A percentile compares a stretch with the other conserved stretches of the same genome.
Evolutionary conservation across 2,329 filamentous ascomycete genomes (phyloP).

Genomic region (Colletotrichum orchidophilum): DNA sequence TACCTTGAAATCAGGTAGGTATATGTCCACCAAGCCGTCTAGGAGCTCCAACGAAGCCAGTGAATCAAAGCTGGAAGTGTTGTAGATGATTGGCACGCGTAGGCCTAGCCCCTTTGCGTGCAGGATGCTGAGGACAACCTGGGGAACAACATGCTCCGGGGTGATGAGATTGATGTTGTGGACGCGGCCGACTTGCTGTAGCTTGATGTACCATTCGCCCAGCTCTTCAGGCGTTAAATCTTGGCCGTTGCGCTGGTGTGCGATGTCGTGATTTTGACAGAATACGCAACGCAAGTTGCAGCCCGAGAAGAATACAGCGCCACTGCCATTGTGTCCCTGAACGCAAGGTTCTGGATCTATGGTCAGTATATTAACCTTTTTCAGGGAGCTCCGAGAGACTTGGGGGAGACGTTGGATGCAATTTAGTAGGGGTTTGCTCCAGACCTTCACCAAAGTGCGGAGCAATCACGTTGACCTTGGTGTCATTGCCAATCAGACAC

Average conservation of each 20-base stretch:
- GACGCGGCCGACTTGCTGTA: conserved; percentile 81
- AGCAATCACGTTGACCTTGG: conserved; percentile 85
- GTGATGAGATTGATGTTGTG: conserved; percentile 92
- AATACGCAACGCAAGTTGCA: conserved; percentile 79
- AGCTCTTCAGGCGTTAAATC: conserved; percentile 82
- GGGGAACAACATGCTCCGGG: conserved; percentile 86
- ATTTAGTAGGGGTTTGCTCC: conserved; percentile 32
- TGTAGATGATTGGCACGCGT: conserved; percentile 81
- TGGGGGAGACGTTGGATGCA: not conserved
- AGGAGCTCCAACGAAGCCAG: conserved; percentile 76
- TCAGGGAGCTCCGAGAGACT: not conserved
- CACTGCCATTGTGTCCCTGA: conserved; percentile 82
- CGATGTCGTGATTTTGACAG: conserved; percentile 86
- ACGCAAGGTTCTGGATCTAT: conserved; percentile 76
- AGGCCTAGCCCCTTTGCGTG: conserved; percentile 76
- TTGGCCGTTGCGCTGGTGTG: conserved; percentile 83
- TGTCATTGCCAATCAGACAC: conserved; percentile 80
- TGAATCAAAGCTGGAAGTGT: conserved; percentile 84
- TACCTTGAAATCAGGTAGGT: conserved; percentile 89
- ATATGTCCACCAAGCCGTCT: conserved; percentile 85
- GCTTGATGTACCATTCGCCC: conserved; percentile 83
- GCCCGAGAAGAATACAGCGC: conserved; percentile 83
- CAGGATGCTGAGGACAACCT: conserved; percentile 81
- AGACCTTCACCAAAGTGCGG: conserved; percentile 83
- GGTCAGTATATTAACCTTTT: conserved; percentile 20